Base-by-base conservation (phyloP, 768 basidiomycete genomes). In the Butyriboletus loyo region DNA sequence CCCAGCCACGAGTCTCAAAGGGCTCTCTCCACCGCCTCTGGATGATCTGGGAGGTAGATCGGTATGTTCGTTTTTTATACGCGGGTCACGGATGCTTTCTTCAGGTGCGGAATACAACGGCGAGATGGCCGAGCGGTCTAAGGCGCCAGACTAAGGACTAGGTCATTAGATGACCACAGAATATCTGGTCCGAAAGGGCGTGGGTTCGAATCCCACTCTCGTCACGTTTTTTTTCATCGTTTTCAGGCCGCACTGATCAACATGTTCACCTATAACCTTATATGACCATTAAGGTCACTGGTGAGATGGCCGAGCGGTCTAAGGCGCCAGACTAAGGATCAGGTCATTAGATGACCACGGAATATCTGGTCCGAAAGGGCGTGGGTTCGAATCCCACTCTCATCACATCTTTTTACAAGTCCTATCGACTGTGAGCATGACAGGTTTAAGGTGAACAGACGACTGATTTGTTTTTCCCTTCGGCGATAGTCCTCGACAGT, bases 41-140 rank as follows among this genome's bases (percentile, higher is more conserved):
- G 27, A 27, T 27, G 6, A 5, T 5, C 27, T 27, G 7, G 27
- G 27, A 27, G 5, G 27, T 27, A 7, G 27, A 7, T n/a, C n/a
- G n/a, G n/a, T n/a, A n/a, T n/a, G n/a, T n/a, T n/a, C n/a, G n/a
- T 27, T 27, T 27, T 8, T 7, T 8, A 27, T 27, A 27, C 27
- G 27, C 7, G 27, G 27, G 2, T 27, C 27, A 27, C 1, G 2
- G 27, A 27, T 27, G 4, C 27, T 27, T 27, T 27, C 27, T 27
- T 27, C 27, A 4, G 7, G 27, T 27, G 27, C 27, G 27, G 7
- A 27, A 7, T 27, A 27, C 27, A 27, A n/a, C n/a, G 58, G 66
- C 47, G 58, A 77, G 75, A 78, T 80, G 79, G 78, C 79, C 79
- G 78, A 79, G 79, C 75, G 79, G 78, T 79, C 77, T 72, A 79